Base-by-base conservation (phyloP, 768 basidiomycete genomes). In the Calocybe cyanea region DNA sequence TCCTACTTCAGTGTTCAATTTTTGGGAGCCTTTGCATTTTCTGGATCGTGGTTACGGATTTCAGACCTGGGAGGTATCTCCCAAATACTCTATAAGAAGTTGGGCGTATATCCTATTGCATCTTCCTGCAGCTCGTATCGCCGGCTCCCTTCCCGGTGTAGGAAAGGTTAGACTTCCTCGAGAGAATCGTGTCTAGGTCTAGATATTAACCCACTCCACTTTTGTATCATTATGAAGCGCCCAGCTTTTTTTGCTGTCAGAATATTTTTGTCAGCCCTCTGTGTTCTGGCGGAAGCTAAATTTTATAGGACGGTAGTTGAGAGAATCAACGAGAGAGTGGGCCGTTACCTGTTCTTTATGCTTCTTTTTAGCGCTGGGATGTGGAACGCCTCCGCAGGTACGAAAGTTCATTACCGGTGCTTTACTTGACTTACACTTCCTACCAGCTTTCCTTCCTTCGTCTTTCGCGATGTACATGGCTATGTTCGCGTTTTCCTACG, bases 1-100 rank as follows among this genome's bases (percentile, higher is more conserved):
- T 50, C 20, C 19, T 41, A 41, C 17, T 10, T 23, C 43, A 99
- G 96, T 96, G 10, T 99, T 84, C 77, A 99, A 99, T 67, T 99
- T 96, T 65, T 98, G 92, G 92, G 96, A 98, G 60, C 96, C 96
- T 15, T 69, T 99, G 13, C 96, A 99, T 67, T 94, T 93, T 60
- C 73, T 96, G 46, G 80, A 85, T 48, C 70, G 82, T 46, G 92
- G 91, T 19, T 74, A 83, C 49, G 96, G 89, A 7, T 97, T 99
- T 64, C 95, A 98, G 66, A 98, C 96, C 0, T 99, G 96, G 96
- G 96, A 99, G 61, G 80, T 90, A 4, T 88, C 93, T 7, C 93
- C 96, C 9, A 69, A 76, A 42, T 96, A 85, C 60, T 83, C 93
- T n/a, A 83, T 99, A 52, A 76, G 96, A 53, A 94, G 92, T 53